Conservation (phyloP, 805 yeast species). For the Saturnispora zaruensis region DNA sequence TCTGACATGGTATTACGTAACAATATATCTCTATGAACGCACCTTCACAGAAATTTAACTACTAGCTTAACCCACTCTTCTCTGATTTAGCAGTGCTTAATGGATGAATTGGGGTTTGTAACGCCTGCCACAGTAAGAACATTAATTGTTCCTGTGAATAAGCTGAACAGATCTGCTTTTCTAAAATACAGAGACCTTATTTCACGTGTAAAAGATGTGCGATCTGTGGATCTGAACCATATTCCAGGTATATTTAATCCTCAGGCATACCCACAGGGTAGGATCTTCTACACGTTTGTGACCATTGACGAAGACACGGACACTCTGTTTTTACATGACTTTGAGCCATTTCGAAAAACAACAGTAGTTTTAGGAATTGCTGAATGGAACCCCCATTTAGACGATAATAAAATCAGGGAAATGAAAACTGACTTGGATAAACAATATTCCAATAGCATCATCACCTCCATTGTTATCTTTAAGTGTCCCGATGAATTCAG, state of each 20-base stretch:
- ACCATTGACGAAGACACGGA: slow-evolving; percentile 39
- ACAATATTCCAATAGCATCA: slow-evolving; percentile 43
- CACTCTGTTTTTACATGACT: slow-evolving; percentile 65
- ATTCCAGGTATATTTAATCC: slow-evolving; percentile 66
- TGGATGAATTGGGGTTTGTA: slow-evolving; percentile 41
- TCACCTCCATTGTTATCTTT: slow-evolving; percentile 48
- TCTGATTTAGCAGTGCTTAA: slow-evolving; percentile 1
- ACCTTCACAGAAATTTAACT: not conserved
- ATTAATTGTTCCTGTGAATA: slow-evolving; percentile 60
- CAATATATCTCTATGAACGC: not conserved
- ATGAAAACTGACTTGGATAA: slow-evolving; percentile 35
- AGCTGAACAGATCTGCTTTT: slow-evolving; percentile 36
- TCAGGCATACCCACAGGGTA: slow-evolving; percentile 74
- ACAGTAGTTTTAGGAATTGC: slow-evolving; percentile 48
- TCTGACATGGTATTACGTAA: not conserved
- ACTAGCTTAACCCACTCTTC: not conserved
- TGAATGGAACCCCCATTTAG: slow-evolving; percentile 22
- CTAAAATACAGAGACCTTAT: slow-evolving; percentile 36
- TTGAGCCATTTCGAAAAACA: slow-evolving; percentile 82
- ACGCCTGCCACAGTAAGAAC: slow-evolving; percentile 61
- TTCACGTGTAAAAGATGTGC: slow-evolving; percentile 46
- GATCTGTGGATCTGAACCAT: slow-evolving; percentile 71
- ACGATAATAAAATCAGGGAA: slow-evolving; percentile 20
- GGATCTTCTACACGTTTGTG: slow-evolving; percentile 50
- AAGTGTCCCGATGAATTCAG: slow-evolving; percentile 31